phyloP scores from a whole-genome alignment of 164 flowering plant species.

The Aristolochia contorta region DNA sequence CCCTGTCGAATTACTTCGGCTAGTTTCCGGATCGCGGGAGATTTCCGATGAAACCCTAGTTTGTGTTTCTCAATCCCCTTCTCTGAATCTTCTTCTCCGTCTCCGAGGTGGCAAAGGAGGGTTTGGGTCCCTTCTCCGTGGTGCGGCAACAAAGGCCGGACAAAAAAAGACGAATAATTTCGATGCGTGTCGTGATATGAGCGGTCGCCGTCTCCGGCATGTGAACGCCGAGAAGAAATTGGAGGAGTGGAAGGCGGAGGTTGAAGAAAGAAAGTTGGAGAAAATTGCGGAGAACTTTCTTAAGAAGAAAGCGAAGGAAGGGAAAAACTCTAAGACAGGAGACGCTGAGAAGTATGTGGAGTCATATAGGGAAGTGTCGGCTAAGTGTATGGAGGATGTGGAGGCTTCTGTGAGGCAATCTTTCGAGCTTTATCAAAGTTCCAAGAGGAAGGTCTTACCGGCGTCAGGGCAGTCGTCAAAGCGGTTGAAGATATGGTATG shows the following conservation, averaged over 20 bases:
- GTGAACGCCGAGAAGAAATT: slow-evolving; percentile 92
- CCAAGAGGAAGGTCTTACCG: slow-evolving; percentile 33
- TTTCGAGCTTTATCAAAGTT: slow-evolving; percentile 15
- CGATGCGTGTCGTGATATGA: slow-evolving; percentile 97
- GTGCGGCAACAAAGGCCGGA: slow-evolving; percentile 94
- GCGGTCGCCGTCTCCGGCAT: slow-evolving; percentile 81
- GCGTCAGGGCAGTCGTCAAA: slow-evolving; percentile 30
- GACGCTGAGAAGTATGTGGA: slow-evolving; percentile 55
- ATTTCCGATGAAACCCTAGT: slow-evolving; percentile 22
- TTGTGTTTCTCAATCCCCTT: slow-evolving; percentile 20
- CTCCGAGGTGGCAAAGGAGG: slow-evolving; percentile 93
- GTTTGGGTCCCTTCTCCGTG: slow-evolving; percentile 88
- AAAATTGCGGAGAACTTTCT: slow-evolving; percentile 78
- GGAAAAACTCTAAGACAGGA: slow-evolving; percentile 23
- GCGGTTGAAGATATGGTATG: slow-evolving; percentile 72
- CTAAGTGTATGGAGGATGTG: slow-evolving; percentile 53
- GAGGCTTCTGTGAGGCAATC: slow-evolving; percentile 41
- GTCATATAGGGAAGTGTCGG: slow-evolving; percentile 62
- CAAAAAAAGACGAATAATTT: slow-evolving; percentile 97
- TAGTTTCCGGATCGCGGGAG: slow-evolving; percentile 23
- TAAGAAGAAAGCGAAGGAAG: slow-evolving; percentile 58
- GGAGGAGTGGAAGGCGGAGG: slow-evolving; percentile 91
- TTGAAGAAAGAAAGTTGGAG: slow-evolving; percentile 77
- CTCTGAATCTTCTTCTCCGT: slow-evolving; percentile 35
- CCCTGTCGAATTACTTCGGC: slow-evolving; percentile 38